Evolutionary conservation across 139 green algal species (phyloP).

Genomic region (Volvox reticuliferus): DNA sequence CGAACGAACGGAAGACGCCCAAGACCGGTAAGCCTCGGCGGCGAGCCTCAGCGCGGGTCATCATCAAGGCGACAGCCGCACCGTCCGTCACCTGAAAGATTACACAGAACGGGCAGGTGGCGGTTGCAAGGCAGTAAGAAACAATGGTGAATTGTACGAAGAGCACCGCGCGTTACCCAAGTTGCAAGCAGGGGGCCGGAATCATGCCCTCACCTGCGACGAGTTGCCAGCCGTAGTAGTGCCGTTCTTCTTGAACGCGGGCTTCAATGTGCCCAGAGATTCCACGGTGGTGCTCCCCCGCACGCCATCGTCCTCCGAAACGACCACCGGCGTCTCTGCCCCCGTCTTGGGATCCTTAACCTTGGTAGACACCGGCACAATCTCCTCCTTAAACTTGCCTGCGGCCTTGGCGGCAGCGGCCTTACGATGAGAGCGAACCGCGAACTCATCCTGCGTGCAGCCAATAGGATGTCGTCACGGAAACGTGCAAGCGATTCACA

Average conservation of each 20-base stretch:
- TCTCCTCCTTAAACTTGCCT: constrained; percentile 95
- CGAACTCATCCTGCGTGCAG: constrained; percentile 87
- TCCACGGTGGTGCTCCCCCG: constrained; percentile 76
- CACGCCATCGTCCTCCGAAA: constrained; percentile 95
- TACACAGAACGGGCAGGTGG: not conserved
- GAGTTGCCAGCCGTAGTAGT: constrained; percentile 96
- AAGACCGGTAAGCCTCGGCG: constrained; percentile 89
- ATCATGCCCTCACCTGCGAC: constrained; percentile 78
- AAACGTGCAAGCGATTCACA: no score
- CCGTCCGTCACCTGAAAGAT: constrained; percentile 92
- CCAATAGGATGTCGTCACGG: no score
- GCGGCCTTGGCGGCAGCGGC: constrained; percentile 84
- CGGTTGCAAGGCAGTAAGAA: not conserved
- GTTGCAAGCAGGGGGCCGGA: not conserved
- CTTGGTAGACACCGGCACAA: constrained; percentile 95
- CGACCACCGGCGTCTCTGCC: constrained; percentile 80
- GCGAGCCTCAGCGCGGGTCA: constrained; percentile 92
- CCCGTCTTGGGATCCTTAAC: constrained; percentile 85
- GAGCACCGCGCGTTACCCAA: not conserved
- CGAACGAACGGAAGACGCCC: constrained; percentile 86
- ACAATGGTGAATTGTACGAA: not conserved
- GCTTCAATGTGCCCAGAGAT: constrained; percentile 73
- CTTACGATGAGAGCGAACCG: constrained; percentile 84
- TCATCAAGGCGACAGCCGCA: constrained; percentile 92
- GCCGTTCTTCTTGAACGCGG: constrained; percentile 96